phyloP scores from a whole-genome alignment of 2,329 filamentous ascomycete species.

The Botrytis squamosa region DNA sequence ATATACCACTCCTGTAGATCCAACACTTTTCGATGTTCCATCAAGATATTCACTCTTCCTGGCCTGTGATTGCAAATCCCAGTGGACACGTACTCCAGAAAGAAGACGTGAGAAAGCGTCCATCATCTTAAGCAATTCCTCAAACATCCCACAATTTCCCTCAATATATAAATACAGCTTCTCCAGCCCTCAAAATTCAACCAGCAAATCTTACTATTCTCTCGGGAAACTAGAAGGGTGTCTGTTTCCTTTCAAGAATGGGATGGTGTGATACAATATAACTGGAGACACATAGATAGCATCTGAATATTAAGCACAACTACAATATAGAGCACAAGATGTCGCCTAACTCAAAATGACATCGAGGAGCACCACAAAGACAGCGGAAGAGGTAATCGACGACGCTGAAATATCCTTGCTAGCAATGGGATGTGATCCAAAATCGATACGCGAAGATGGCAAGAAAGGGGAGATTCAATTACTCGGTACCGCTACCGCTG shows the following conservation, averaged over 20 bases:
- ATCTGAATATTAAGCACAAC: no score
- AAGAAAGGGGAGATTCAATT: neutral
- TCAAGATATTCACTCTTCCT: neutral
- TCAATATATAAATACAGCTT: neutral
- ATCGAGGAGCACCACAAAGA: neutral
- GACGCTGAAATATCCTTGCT: neutral
- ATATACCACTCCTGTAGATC: fast-evolving
- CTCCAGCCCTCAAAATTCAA: neutral
- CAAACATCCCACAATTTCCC: neutral
- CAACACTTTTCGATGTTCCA: neutral
- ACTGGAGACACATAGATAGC: no score
- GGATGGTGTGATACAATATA: neutral
- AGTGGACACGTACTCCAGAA: neutral
- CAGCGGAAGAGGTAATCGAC: neutral
- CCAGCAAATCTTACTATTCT: neutral
- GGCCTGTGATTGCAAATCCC: fast-evolving
- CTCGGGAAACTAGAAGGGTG: no score
- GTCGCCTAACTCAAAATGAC: no score
- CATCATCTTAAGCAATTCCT: neutral
- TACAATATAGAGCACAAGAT: no score
- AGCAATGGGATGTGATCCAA: neutral
- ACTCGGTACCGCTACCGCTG: no score
- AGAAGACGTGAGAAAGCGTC: neutral
- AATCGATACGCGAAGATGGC: neutral
- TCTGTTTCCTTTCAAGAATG: neutral